Evolutionary conservation across 805 yeast genomes (phyloP).

Genomic region (Ogataea salicorniae): DNA sequence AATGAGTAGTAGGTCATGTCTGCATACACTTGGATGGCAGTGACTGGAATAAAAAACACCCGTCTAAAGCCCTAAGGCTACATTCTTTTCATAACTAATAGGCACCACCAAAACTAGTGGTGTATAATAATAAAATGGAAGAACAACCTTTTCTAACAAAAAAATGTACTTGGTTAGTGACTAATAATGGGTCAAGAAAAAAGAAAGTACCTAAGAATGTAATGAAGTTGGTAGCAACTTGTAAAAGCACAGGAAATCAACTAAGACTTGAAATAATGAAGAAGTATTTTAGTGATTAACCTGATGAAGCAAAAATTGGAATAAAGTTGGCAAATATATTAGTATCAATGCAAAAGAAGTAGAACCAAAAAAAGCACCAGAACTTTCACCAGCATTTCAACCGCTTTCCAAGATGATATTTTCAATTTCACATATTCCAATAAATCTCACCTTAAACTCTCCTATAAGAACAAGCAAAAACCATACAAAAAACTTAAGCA

Average conservation of each 20-base stretch:
- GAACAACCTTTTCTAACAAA: conserved; percentile 17
- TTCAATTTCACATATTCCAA: conserved; percentile 28
- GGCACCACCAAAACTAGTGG: conserved; percentile 10
- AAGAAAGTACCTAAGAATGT: conserved; percentile 20
- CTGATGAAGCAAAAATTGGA: conserved; percentile 23
- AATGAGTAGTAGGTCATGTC: conserved; percentile 20
- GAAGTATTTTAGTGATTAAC: conserved; percentile 25
- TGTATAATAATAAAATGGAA: conserved; percentile 19
- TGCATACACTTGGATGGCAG: conserved; percentile 27
- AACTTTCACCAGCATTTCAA: conserved; percentile 25
- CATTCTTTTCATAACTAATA: conserved; percentile 16
- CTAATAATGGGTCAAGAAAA: conserved; percentile 20
- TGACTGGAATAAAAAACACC: conserved; percentile 18
- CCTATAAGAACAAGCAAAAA: conserved; percentile 12
- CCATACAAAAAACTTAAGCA: conserved; percentile 18
- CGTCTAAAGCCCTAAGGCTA: conserved; percentile 14
- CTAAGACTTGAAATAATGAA: conserved; percentile 20
- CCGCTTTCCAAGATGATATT: conserved; percentile 24
- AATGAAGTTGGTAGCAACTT: conserved; percentile 15
- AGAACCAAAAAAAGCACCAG: conserved; percentile 20
- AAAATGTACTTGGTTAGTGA: conserved; percentile 16
- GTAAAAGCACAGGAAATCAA: conserved; percentile 16
- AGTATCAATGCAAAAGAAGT: conserved; percentile 22
- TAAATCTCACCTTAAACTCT: conserved; percentile 21
- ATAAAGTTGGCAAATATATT: conserved; percentile 27